A percentile compares a stretch with the other conserved stretches of the same genome.
Evolutionary conservation across 345 rosid genomes (phyloP).

Genomic region (Mallotus nudiflorus): DNA sequence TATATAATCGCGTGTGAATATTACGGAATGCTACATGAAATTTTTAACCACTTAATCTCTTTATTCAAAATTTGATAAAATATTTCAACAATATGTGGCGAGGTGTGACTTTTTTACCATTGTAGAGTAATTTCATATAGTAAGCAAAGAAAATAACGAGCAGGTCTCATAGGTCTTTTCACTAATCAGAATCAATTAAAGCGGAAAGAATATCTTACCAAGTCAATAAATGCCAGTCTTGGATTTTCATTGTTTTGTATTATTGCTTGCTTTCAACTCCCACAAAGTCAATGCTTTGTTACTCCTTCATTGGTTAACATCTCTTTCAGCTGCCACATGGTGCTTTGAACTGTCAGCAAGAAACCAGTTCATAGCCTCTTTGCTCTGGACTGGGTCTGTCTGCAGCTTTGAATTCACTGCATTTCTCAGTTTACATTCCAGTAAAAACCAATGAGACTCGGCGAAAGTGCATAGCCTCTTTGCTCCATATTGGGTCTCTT

Average conservation of each 20-base stretch:
- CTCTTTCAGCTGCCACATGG: background rate
- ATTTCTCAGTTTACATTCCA: background rate
- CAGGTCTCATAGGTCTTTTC: background rate
- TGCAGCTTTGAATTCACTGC: slow-evolving; percentile 3
- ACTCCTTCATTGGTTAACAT: slow-evolving; percentile 1
- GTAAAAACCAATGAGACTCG: slow-evolving; percentile 5
- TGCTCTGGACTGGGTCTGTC: no score
- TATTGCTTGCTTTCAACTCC: no score
- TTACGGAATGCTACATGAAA: no score
- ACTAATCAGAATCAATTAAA: background rate
- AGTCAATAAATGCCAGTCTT: background rate
- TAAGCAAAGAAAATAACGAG: background rate
- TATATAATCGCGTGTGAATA: no score
- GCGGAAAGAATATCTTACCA: background rate
- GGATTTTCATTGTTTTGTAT: background rate
- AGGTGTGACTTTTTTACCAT: no score
- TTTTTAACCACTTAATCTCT: no score
- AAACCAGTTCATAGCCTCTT: no score
- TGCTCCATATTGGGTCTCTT: no score
- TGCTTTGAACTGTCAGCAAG: background rate
- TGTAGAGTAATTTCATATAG: no score
- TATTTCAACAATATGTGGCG: no score
- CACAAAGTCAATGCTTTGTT: no score
- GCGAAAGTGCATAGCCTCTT: background rate
- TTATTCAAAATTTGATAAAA: no score